phyloP scores from a whole-genome alignment of 1,284 basidiomycete species.

The Bondarzewia mesenterica region DNA sequence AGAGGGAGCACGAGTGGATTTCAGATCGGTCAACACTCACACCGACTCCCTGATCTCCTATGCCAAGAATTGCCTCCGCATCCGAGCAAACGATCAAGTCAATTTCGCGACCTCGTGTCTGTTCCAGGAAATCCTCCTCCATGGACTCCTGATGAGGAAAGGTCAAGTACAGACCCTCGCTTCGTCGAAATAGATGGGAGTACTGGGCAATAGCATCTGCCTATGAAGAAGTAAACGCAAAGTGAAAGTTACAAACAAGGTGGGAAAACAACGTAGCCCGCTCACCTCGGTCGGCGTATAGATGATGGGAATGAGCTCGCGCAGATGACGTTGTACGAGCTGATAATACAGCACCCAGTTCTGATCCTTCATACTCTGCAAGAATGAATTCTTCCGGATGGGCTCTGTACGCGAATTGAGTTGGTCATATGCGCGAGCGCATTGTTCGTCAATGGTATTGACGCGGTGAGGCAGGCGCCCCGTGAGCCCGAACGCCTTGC shows the following conservation, averaged over 20 bases:
- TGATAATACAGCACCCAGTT: slow-evolving; percentile 73
- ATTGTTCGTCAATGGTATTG: slow-evolving; percentile 73
- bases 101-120: slow-evolving; percentile 51
- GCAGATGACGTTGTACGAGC: slow-evolving; percentile 52
- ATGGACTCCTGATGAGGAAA: slow-evolving; percentile 61
- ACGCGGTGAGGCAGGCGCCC: slow-evolving; percentile 72
- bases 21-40: slow-evolving; percentile 25
- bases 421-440: slow-evolving; percentile 64
- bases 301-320: slow-evolving; percentile 70
- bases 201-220: slow-evolving; percentile 63
- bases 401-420: slow-evolving; percentile 37
- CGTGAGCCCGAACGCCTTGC: slow-evolving; percentile 64
- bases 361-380: slow-evolving; percentile 66
- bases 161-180: slow-evolving; percentile 62
- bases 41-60: slow-evolving; percentile 69
- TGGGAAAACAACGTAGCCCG: not conserved
- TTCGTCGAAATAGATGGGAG: slow-evolving; percentile 73
- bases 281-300: slow-evolving; percentile 64
- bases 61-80: slow-evolving; percentile 77
- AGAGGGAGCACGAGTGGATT: not conserved
- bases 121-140: slow-evolving; percentile 69
- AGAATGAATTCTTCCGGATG: slow-evolving; percentile 63
- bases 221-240: not conserved
- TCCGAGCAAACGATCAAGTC: slow-evolving; percentile 79
- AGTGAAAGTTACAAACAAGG: not conserved